phyloP scores from a whole-genome alignment of 495 filamentous ascomycete genomes.

The Penicillium canariense region DNA sequence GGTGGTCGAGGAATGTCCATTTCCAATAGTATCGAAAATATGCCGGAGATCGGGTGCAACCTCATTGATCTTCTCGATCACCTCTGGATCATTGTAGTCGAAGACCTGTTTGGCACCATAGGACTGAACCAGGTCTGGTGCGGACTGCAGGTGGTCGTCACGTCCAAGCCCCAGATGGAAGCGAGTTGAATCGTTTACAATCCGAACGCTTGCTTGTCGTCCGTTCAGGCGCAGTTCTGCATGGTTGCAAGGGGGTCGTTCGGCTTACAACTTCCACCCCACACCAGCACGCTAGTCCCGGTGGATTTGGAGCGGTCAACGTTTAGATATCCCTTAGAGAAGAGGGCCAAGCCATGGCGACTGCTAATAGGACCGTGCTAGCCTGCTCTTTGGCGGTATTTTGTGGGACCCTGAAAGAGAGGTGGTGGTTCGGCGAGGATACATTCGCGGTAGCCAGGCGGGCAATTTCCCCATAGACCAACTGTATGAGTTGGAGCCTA shows the following conservation, averaged over 20 bases:
- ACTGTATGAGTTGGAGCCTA: neutral
- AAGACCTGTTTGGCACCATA: conserved; percentile 50
- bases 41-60: conserved; percentile 11
- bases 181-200: conserved; percentile 35
- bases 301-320: conserved; percentile 13
- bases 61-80: conserved; percentile 22
- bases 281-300: conserved; percentile 24
- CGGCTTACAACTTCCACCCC: conserved; percentile 34
- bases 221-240: neutral
- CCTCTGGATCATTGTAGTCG: conserved; percentile 44
- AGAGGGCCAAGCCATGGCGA: conserved; percentile 28
- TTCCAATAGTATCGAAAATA: conserved; percentile 34
- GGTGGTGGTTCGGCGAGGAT: conserved; percentile 25
- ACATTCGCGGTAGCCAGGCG: conserved; percentile 13
- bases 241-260: neutral
- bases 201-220: conserved; percentile 30
- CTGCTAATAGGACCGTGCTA: conserved; percentile 29
- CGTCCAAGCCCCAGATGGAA: conserved; percentile 17
- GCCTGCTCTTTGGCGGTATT: conserved; percentile 20
- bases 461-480: no score
- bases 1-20: conserved; percentile 13
- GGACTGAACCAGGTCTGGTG: conserved; percentile 45
- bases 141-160: conserved; percentile 52
- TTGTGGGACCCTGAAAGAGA: conserved; percentile 24
- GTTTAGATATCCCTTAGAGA: conserved; percentile 23